Base-by-base conservation (phyloP, 345 rosid species). In the Camelina hispida region DNA sequence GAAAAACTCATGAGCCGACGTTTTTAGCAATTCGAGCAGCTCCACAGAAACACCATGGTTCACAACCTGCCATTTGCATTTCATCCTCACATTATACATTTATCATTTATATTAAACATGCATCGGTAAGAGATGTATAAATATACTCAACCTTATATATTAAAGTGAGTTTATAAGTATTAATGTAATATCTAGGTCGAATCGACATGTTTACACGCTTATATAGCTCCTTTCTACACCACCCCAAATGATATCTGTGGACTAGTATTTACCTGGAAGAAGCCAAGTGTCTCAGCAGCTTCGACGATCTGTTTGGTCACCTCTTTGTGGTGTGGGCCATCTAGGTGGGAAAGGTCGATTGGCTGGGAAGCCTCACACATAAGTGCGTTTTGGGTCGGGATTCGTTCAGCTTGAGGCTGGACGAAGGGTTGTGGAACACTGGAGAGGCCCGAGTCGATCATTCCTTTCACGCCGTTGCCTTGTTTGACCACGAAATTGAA, bases 251-350 rank as follows among this genome's bases (percentile, higher is more conserved):
- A 9, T 67, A 25, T 58, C 34, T 38, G 35, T 40, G 14, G 12
- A 22, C 46, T 55, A 68, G 17, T 74, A 60, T 14, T 9, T 54
- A 77, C 80, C 50, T 77, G 80, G 73, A 86, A 84, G 80, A 86
- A 86, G 50, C 90, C 90, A 7, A 84, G 68, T n/a, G 85, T 84
- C 79, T 81, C 73, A 2, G 85, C 83, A n/a, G 90, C 90, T 65
- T 69, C 61, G 4, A 38, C 78, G 18, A 84, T 84, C 46, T 83
- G 73, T 42, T 76, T 68, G 12, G 66, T 81, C 37, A 80, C 83
- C 13, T 60, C 78, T 22, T 67, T 78, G 55, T 79, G 85, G 52
- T 74, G 28, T 14, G 87, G 81, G 7, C 87, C 87, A 0, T 74
- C 74, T 15, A 86, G 80, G 61, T 75, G 54, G 0, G 87, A 79